A percentile compares a stretch with the other conserved stretches of the same genome.
phyloP scores from a whole-genome alignment of 306 rosid species.

The Cyamopsis tetragonoloba region DNA sequence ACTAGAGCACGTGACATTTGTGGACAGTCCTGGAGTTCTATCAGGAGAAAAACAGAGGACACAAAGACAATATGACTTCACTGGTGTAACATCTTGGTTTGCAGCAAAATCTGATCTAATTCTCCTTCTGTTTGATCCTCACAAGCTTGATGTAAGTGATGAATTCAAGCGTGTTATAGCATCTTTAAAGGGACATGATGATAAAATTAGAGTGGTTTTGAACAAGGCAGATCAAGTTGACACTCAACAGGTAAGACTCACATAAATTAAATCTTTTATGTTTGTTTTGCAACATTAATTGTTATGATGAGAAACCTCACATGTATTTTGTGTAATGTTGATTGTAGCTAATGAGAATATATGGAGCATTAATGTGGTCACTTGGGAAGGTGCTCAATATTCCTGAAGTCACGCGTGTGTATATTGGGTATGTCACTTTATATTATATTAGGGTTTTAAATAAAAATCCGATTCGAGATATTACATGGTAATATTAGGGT shows the following conservation, averaged over 20 bases:
- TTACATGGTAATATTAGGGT: too few species aligned
- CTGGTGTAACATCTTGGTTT: slow-evolving; percentile 98
- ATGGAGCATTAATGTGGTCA: slow-evolving; percentile 99
- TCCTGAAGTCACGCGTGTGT: slow-evolving; percentile 91
- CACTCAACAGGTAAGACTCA: slow-evolving; percentile 85
- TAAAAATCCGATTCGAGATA: too few species aligned
- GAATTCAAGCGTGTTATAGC: slow-evolving; percentile 94
- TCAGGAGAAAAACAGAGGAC: slow-evolving; percentile 98
- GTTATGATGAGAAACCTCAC: background rate
- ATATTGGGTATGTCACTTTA: slow-evolving; percentile 69
- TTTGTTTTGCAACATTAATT: background rate
- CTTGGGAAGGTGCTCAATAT: slow-evolving; percentile 90
- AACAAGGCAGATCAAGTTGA: slow-evolving; percentile 95
- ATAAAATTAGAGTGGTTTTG: slow-evolving; percentile 86
- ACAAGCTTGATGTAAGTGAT: slow-evolving; percentile 94
- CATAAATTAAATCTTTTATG: background rate
- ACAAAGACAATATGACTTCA: slow-evolving; percentile 81
- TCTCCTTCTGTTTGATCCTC: slow-evolving; percentile 91
- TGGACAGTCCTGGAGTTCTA: slow-evolving; percentile 95
- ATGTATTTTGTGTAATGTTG: background rate
- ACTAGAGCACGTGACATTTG: slow-evolving; percentile 84
- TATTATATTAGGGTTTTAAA: too few species aligned
- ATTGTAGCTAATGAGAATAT: slow-evolving; percentile 93
- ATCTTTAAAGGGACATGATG: slow-evolving; percentile 85
- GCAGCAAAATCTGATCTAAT: slow-evolving; percentile 91